Conservation (phyloP, 2,329 filamentous ascomycete genomes). For the Neurospora crassa region DNA sequence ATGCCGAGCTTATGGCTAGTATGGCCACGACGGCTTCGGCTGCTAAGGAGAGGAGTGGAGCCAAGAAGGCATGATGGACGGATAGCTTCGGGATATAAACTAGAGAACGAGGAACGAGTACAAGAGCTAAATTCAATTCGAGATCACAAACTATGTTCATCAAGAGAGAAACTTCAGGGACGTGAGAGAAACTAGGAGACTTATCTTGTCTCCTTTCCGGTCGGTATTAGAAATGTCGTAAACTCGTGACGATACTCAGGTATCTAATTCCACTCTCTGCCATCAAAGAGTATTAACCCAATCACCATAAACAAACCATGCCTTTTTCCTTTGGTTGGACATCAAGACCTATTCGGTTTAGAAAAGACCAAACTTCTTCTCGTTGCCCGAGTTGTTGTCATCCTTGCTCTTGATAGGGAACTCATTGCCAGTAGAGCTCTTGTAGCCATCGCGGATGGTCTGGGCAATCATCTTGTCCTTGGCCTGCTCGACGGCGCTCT, state of each 20-base stretch:
- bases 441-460: constrained; percentile 63
- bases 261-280: background rate
- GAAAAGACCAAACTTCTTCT: background rate
- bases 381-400: background rate
- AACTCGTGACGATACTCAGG: background rate
- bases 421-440: constrained; percentile 56
- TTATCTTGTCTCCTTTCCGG: background rate
- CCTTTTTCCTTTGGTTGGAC: no score
- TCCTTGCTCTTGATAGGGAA: constrained; percentile 47
- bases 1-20: background rate
- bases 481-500: constrained; percentile 65
- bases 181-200: background rate
- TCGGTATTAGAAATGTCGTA: background rate
- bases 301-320: background rate
- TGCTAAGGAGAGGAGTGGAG: background rate
- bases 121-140: background rate
- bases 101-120: background rate
- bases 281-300: background rate
- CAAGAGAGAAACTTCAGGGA: background rate
- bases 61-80: no score
- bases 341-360: background rate
- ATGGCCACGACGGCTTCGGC: background rate
- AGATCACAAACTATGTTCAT: background rate
- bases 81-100: no score
- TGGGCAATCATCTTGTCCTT: constrained; percentile 75